Evolutionary conservation across 192 early-diverging fungal genomes (phyloP), one percentile per base, ranked within the genome.

Genomic region (Coemansia sp.): DNA sequence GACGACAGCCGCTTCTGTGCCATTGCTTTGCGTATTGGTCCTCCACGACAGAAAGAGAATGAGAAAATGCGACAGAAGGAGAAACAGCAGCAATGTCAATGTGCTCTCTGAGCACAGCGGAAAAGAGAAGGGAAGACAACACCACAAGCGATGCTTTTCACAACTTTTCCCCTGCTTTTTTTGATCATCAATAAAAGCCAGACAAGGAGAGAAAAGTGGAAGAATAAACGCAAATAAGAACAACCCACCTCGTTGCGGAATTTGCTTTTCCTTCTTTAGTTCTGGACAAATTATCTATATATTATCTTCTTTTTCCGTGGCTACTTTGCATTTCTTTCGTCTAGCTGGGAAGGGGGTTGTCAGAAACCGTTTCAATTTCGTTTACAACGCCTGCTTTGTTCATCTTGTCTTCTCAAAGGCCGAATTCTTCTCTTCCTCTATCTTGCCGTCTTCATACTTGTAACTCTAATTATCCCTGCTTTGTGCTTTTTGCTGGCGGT

Each of bases 401-500:
- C 54, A 56, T 56, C 57, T 59, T 3, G 10, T 11, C 25, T 25
- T 25, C 25, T 25, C 25, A 25, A 25, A 25, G 25, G 25, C 25
- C 25, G 25, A 25, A 25, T 25, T 48, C 7, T 22, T 0, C 25
- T 39, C 14, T 56, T 14, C 32, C 45, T 49, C 38, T 53, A 41
- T 55, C 41, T 44, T 57, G 32, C 45, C 25, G 9, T 63, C 20
- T 57, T 48, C 48, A n/a, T 42, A 20, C 53, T 25, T 48, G n/a
- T 56, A 37, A n/a, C 54, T 45, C 38, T 41, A 20, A 17, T 56
- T 10, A 56, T 56, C 25, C 0, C 54, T 32, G 37, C 17, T 8
- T 22, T 53, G 7, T 53, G 12, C 5, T 53, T 53, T 11, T 5
- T n/a, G 51, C 51, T 32, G 25, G 25, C 25, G 25, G 25, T 25